phyloP scores from a whole-genome alignment of 2,329 filamentous ascomycete species.

The Parafenestella ontariensis region DNA sequence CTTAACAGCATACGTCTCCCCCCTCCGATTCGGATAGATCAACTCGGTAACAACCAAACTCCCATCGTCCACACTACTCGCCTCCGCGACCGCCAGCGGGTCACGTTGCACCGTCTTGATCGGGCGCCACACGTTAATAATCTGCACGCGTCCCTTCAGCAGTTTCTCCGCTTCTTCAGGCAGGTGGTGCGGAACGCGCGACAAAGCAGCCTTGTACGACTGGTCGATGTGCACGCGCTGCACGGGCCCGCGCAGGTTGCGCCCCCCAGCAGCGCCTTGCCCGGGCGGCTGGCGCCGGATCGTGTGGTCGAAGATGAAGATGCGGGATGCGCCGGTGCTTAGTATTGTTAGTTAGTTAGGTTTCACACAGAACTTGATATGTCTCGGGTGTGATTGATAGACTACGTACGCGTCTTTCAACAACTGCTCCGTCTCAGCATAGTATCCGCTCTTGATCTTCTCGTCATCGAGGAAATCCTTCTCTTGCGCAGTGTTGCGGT shows the following conservation, averaged over 20 bases:
- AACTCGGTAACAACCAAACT: constrained; percentile 34
- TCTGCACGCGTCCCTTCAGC: constrained; percentile 37
- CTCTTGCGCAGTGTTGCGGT: constrained; percentile 37
- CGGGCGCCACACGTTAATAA: constrained; percentile 49
- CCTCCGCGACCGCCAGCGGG: constrained; percentile 42
- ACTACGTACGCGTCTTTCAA: constrained; percentile 47
- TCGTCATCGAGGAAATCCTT: constrained; percentile 48
- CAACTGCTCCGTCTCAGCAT: constrained; percentile 45
- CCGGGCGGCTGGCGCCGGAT: constrained; percentile 56
- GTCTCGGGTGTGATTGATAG: neutral
- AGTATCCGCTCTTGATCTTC: constrained; percentile 43
- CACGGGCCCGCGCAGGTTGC: constrained; percentile 53
- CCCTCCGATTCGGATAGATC: constrained; percentile 41
- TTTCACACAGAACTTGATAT: neutral
- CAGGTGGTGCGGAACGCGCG: constrained; percentile 38
- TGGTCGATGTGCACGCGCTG: constrained; percentile 66
- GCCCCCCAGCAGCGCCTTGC: constrained; percentile 25
- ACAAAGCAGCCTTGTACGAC: constrained; percentile 51
- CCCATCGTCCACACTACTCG: constrained; percentile 36
- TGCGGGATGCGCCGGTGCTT: constrained; percentile 63
- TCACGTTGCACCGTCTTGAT: constrained; percentile 43
- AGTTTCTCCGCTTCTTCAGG: constrained; percentile 41
- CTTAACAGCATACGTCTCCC: constrained; percentile 39
- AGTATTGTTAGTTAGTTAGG: neutral
- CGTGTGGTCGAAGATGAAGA: constrained; percentile 70